Base-by-base conservation (phyloP, 2,329 filamentous ascomycete genomes). In the Ceratocystiopsis sp. region DNA sequence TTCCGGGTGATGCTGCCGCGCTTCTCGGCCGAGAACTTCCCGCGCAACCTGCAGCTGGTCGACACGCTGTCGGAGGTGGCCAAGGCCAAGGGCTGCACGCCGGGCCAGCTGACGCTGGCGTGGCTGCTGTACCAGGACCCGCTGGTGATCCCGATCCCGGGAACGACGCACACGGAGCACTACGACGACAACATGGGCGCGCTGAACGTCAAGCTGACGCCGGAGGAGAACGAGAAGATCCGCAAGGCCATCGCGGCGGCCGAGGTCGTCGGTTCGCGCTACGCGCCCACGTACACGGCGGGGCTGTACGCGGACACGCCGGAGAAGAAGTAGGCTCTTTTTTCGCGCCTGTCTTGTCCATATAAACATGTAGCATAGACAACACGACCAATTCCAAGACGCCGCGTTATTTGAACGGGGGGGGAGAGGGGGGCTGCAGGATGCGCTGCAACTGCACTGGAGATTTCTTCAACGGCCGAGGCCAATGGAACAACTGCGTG, bases 101-200 rank as follows among this genome's bases (percentile, higher is more conserved):
- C 63, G 3, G 59, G 61, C 2, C 72, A 78, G 57, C 59, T 78
- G 13, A 67, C 67, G 2, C 54, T 79, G 10, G 69, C 67, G 1
- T 79, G 73, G 73, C 58, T 75, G 29, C 53, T 65, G 35, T 55
- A 57, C 19, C 66, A 71, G 2, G 55, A 60, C 10, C 57, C 33
- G 13, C 33, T 63, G 42, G 57, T 61, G 17, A 48, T 62, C n/a
- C 54, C 57, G 12, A 64, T 66, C 34, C 62, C 59, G 3, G 58
- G 57, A 35, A 60, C 58, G 9, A 56, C 54, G 45, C 49, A 49
- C 13, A 51, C 50, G 17, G 50, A 54, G 39, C 56, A 58, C 42
- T 50, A 58, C 38, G 57, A 61, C 42, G 52, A 55, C 45, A 56
- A 56, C 42, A 48, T 54, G 48, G 55, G 42, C 12, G 50, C 55